phyloP scores from a whole-genome alignment of 345 rosid genomes.

The Rhodomyrtus tomentosa region DNA sequence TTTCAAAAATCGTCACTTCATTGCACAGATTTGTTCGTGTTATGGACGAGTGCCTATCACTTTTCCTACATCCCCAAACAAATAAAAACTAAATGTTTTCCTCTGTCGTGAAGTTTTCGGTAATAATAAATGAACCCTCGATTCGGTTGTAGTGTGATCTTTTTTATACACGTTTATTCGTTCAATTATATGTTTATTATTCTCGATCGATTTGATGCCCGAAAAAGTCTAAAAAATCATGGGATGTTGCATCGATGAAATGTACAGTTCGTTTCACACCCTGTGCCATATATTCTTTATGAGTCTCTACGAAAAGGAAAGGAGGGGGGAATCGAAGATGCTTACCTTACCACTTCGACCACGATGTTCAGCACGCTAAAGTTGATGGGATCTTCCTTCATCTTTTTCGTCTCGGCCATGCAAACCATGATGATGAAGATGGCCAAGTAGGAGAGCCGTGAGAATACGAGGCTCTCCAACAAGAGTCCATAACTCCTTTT shows the following conservation, averaged over 20 bases:
- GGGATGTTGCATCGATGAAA: not conserved
- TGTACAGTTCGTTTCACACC: not conserved
- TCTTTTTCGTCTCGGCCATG: constrained; percentile 18
- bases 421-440: constrained; percentile 20
- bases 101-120: not conserved
- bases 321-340: not conserved
- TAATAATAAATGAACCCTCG: not conserved
- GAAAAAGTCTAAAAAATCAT: not conserved
- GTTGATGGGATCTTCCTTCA: constrained; percentile 24
- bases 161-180: not conserved
- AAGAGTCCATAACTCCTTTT: not conserved
- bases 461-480: constrained; percentile 10
- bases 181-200: not conserved
- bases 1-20: not conserved
- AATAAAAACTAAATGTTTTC: not conserved
- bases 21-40: not conserved
- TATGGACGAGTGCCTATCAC: not conserved
- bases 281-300: not conserved
- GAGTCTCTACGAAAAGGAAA: not conserved
- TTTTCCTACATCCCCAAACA: not conserved
- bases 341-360: constrained; percentile 23
- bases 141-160: not conserved
- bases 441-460: constrained; percentile 17
- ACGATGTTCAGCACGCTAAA: constrained; percentile 17
- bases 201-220: not conserved